Evolutionary conservation across 371 early-diverging fungal genomes (phyloP), one percentile per base, ranked within the genome.

Genomic region (Mucor lusitanicus): DNA sequence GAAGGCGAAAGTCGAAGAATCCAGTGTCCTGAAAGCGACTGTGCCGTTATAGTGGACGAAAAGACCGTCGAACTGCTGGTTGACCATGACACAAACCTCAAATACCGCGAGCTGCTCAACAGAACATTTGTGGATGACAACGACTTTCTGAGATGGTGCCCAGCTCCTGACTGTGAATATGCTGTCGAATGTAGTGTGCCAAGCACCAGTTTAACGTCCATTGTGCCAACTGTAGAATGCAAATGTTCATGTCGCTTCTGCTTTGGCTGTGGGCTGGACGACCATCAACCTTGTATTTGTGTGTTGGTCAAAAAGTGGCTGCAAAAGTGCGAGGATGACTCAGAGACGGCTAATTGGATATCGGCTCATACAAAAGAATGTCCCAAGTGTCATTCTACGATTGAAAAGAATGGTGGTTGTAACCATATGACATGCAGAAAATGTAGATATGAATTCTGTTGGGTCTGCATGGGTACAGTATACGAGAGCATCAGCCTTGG

Each of bases 391-490:
- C 85, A 88, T 50, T 87, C 94, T 0, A 95, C 95, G 0, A 98
- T 99, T 64, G 99, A 99, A 75, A 99, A 99, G 85, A 97, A 97
- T 77, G 98, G 98, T 70, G 95, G 95, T 8, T 96, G 96, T 79
- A 96, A 96, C 76, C 96, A 96, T 69, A 96, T 96, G 95, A 92
- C 93, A 1, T 96, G 96, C 80, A 88, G 92, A 66, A 91, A 93
- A 69, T 95, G 95, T 69, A 81, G 83, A 67, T 82, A 94, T 75
- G 94, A 96, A 67, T 96, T 94, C 64, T 95, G 96, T 74, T 95
- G 95, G 95, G 88, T 92, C n/a, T 92, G 92, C 75, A 85, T 87
- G 85, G 85, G 85, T 66, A 72, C 66, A 40, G 17, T 32, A 48
- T 21, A 17, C 50, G 6, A 40, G 40, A 3, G 15, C 40, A 6